Percentiles rank a stretch among this genome's conserved stretches.
These are phyloP conservation scores for Goffeauzyma gilvescens DNA, from an alignment of 768 basidiomycete genomes.

Conservation along the genomic window DNA sequence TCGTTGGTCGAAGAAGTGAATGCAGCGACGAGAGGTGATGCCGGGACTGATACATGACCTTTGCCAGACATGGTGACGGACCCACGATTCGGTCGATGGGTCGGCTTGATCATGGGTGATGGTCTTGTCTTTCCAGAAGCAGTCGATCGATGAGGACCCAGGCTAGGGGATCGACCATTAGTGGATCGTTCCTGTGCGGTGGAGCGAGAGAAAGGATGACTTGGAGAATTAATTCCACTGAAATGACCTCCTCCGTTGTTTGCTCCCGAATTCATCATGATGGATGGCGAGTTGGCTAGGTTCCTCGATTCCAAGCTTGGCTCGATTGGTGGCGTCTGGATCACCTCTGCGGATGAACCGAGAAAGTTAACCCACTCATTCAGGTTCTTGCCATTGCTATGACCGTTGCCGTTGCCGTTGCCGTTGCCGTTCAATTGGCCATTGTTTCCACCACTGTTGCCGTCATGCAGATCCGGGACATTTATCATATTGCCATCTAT, in stretches of 20 bases:
- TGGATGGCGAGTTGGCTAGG: too few relatives aligned
- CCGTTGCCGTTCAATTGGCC: not conserved
- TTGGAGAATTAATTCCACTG: too few relatives aligned
- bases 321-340: too few relatives aligned
- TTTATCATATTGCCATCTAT: conserved; percentile 14
- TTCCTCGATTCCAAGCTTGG: too few relatives aligned
- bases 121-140: conserved; percentile 21
- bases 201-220: too few relatives aligned
- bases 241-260: too few relatives aligned
- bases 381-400: not conserved
- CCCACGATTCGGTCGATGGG: conserved; percentile 15
- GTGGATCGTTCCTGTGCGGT: too few relatives aligned
- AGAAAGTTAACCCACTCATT: too few relatives aligned
- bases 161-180: not conserved
- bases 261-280: too few relatives aligned
- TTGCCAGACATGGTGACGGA: conserved; percentile 6
- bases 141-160: conserved; percentile 12
- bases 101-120: conserved; percentile 30
- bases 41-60: too few relatives aligned
- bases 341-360: too few relatives aligned
- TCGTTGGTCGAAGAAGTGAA: too few relatives aligned
- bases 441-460: conserved; percentile 16
- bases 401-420: not conserved
- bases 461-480: conserved; percentile 20
- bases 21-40: conserved; percentile 15